Evolutionary conservation across 352 stramenopile species (phyloP).

Genomic region (Elongisporangium undulatum): DNA sequence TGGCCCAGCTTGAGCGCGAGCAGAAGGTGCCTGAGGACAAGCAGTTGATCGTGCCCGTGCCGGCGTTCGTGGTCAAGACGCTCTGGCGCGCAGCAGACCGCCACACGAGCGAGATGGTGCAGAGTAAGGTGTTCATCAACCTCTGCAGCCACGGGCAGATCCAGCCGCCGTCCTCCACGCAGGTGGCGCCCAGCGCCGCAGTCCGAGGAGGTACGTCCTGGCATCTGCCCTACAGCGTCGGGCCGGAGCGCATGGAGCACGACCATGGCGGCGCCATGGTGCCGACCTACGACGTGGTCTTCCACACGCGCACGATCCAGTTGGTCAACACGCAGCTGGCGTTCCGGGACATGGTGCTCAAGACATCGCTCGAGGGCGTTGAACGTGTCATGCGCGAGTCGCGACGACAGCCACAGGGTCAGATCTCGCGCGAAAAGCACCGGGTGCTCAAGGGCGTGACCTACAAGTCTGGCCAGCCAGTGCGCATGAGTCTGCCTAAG

Average conservation of each 20-base stretch:
- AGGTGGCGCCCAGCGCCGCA: slow-evolving; percentile 11
- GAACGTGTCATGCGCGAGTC: slow-evolving; percentile 52
- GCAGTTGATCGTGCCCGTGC: slow-evolving; percentile 73
- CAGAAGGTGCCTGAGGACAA: slow-evolving; percentile 87
- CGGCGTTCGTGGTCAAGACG: slow-evolving; percentile 92
- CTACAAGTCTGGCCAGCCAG: slow-evolving; percentile 81
- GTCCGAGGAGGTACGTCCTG: slow-evolving; percentile 50
- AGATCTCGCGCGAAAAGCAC: slow-evolving; percentile 52
- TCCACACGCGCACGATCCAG: slow-evolving; percentile 83
- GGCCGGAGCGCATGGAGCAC: slow-evolving; percentile 84
- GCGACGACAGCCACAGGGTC: slow-evolving; percentile 9
- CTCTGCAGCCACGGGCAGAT: slow-evolving; percentile 87
- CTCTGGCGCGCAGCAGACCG: slow-evolving; percentile 23
- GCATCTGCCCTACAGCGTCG: slow-evolving; percentile 89
- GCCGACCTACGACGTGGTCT: slow-evolving; percentile 90
- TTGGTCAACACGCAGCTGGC: slow-evolving; percentile 43
- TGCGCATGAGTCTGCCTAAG: slow-evolving; percentile 68
- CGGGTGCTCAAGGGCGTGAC: slow-evolving; percentile 74
- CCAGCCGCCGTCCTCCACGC: slow-evolving; percentile 61
- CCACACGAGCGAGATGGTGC: neutral
- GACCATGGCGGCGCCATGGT: slow-evolving; percentile 77
- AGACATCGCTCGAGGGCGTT: slow-evolving; percentile 84
- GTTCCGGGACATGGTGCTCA: slow-evolving; percentile 87
- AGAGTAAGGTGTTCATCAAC: slow-evolving; percentile 92
- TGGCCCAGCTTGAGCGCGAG: slow-evolving; percentile 86